These are phyloP conservation scores for Sanghuangporus sanghuang DNA, from an alignment of 1,284 basidiomycete genomes.

Conservation along the genomic window DNA sequence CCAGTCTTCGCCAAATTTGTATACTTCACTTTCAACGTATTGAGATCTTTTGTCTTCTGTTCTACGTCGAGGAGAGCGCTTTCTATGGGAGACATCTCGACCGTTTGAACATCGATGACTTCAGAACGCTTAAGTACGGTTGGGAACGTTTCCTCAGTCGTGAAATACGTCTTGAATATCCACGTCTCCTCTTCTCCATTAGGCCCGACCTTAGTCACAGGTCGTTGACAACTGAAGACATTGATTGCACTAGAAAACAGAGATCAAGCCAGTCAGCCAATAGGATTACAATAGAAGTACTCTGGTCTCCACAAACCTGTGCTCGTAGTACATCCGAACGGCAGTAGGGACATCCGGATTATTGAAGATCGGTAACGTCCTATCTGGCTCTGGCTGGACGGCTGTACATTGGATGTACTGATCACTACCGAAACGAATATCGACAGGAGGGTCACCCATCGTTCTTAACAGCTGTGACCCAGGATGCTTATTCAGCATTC, in stretches of 20 bases:
- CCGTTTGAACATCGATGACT: constrained; percentile 68
- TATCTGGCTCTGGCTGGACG: constrained; percentile 83
- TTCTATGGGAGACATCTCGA: constrained; percentile 85
- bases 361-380: constrained; percentile 72
- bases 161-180: constrained; percentile 85
- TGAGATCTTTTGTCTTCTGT: constrained; percentile 71
- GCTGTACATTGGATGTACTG: constrained; percentile 88
- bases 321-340: constrained; percentile 84
- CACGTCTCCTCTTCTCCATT: constrained; percentile 74
- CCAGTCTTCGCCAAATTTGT: constrained; percentile 71
- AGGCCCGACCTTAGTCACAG: constrained; percentile 53
- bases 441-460: constrained; percentile 73
- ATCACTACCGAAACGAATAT: constrained; percentile 75
- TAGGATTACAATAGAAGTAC: constrained; percentile 11
- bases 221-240: constrained; percentile 75
- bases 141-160: constrained; percentile 88
- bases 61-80: constrained; percentile 80
- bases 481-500: constrained; percentile 90
- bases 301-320: constrained; percentile 46
- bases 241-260: constrained; percentile 58
- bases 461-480: constrained; percentile 78
- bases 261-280: constrained; percentile 6
- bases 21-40: constrained; percentile 67
- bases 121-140: constrained; percentile 90
- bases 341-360: constrained; percentile 80